A percentile compares a stretch with the other conserved stretches of the same genome.
These are phyloP conservation scores for Acanthamoeba healyi DNA, from an alignment of 208 protist species.

Conservation along the genomic window DNA sequence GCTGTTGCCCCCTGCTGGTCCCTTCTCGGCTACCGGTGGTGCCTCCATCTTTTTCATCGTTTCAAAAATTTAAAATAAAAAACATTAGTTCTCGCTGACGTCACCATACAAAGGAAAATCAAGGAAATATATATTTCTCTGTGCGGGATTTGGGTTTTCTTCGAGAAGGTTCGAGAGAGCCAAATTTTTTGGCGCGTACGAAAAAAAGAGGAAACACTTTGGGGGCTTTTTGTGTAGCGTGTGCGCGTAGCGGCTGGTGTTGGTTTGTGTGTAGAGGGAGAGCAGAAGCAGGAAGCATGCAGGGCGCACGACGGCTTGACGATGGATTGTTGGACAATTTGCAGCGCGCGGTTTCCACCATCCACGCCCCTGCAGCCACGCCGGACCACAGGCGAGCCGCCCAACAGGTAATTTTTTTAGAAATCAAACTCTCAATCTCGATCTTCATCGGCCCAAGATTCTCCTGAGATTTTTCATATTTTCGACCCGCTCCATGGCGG, in stretches of 20 bases:
- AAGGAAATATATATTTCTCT: not conserved
- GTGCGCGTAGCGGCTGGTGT: too few species aligned
- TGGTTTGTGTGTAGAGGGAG: too few species aligned
- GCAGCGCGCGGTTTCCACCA: not conserved
- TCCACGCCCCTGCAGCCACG: constrained; percentile 19
- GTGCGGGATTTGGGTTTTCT: not conserved
- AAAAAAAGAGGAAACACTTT: not conserved
- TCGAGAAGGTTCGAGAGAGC: not conserved
- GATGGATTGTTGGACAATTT: not conserved
- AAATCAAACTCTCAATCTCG: not conserved
- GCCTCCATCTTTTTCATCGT: too few species aligned
- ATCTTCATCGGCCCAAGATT: too few species aligned
- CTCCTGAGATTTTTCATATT: too few species aligned
- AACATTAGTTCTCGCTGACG: too few species aligned
- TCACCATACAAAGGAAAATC: not conserved
- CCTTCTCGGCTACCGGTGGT: too few species aligned
- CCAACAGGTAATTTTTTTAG: not conserved
- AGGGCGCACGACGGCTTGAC: not conserved
- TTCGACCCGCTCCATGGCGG: too few species aligned
- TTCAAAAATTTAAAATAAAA: too few species aligned
- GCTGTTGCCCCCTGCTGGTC: not conserved
- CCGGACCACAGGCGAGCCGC: not conserved
- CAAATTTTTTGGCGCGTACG: not conserved
- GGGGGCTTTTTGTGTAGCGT: too few species aligned
- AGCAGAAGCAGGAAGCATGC: not conserved